phyloP scores from a whole-genome alignment of 768 basidiomycete species.

The Baorangia bicolor region DNA sequence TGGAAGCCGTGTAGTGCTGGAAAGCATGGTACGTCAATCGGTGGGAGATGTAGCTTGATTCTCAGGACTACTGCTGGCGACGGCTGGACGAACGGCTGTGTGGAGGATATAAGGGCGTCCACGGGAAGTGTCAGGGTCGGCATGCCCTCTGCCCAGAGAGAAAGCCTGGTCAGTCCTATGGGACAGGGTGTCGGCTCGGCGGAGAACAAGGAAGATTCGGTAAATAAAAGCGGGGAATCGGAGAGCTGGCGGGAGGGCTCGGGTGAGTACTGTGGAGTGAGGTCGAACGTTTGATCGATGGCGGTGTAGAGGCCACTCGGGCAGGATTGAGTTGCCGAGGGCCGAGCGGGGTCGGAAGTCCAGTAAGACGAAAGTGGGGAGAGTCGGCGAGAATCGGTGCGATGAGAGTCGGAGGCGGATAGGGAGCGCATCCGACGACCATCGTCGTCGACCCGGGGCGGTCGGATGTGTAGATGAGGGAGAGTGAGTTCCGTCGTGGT shows the following conservation, averaged over 20 bases:
- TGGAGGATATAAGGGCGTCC: constrained; percentile 47
- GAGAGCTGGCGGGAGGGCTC: constrained; percentile 25
- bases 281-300: constrained; percentile 18
- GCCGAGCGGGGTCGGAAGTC: constrained; percentile 25
- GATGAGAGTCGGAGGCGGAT: constrained; percentile 27
- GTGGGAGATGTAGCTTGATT: constrained; percentile 56
- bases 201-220: constrained; percentile 28
- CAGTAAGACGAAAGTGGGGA: constrained; percentile 33
- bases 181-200: constrained; percentile 34
- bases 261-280: constrained; percentile 24
- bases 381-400: constrained; percentile 33
- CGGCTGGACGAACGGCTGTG: constrained; percentile 34
- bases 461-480: constrained; percentile 22
- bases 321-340: constrained; percentile 26
- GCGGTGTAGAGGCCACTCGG: constrained; percentile 27
- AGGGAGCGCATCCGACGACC: constrained; percentile 32
- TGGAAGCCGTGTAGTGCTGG: constrained; percentile 64
- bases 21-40: constrained; percentile 50
- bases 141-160: constrained; percentile 69
- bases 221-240: constrained; percentile 31
- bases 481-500: constrained; percentile 27
- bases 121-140: constrained; percentile 58
- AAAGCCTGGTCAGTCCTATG: constrained; percentile 39
- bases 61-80: constrained; percentile 50
- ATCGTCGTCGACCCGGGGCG: constrained; percentile 28